Evolutionary conservation across 1,284 basidiomycete species (phyloP), one percentile per base, ranked within the genome.

Genomic region (Leccinum ponderosum): DNA sequence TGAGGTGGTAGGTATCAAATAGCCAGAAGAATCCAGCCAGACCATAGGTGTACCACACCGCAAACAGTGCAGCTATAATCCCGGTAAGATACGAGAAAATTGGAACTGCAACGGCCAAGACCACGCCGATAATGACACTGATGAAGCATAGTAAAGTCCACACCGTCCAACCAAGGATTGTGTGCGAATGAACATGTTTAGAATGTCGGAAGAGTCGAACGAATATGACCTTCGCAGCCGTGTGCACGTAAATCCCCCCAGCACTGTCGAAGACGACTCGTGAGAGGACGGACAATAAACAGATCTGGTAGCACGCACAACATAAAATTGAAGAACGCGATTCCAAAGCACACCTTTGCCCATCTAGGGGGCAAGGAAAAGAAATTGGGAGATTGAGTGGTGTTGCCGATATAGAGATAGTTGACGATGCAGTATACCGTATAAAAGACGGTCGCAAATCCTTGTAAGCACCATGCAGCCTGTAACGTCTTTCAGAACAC

Each of bases 201-300:
- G 83, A 80, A 61, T 80, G 78, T n/a, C 85, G 80, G 68, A 89
- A 83, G 57, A 83, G 65, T 9, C 86, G 80, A 59, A 89, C 78
- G 66, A 89, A 87, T 53, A 87, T 67, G 51, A 86, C 80, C 68
- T 88, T 88, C 27, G 84, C 83, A 5, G 83, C 80, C 1, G 82
- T 79, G 68, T 87, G 83, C 14, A 78, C 71, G 66, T 81, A 85
- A 9, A 86, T 69, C 7, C 76, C 77, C 5, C 78, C 80, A 11
- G 81, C 76, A 44, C 82, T 83, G 62, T 51, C 8, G 7, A 29
- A 39, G 3, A 25, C 29, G 6, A 22, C 14, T 47, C 31, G 14
- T 53, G 47, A 14, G 20, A 39, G n/a, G 5, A 62, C 50, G 15
- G 37, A 25, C 42, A 44, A 29, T 27, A 29, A 57, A 51, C 14